Base-by-base conservation (phyloP, 2,329 filamentous ascomycete genomes). In the Purpureocillium takamizusanense region DNA sequence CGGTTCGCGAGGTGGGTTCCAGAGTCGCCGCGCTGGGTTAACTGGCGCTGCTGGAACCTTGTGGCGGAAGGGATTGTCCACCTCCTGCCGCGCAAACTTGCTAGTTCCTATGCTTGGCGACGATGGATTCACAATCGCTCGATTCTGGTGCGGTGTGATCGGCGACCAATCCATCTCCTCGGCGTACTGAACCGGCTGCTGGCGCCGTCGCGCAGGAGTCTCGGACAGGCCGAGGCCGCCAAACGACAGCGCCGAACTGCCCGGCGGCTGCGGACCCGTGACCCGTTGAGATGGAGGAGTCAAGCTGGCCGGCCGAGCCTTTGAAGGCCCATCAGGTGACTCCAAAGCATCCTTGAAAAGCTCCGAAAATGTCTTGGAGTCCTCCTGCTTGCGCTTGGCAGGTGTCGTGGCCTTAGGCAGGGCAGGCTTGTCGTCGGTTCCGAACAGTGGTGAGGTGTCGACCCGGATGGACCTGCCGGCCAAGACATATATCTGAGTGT, bases 101-200 rank as follows among this genome's bases (percentile, higher is more conserved):
- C 63, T 50, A 32, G 65, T 62, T 33, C 63, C 61, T 42, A 58
- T 48, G 37, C 56, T 58, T 31, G 63, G 55, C 13, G 63, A 48
- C 28, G 66, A 56, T 33, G 62, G 56, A 33, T 68, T 59, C 42
- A 65, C 69, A 51, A 79, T 78, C 8, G 72, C 74, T 38, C 73
- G 71, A 42, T 78, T 62, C 35, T 65, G 21, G 21, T 5, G 62
- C n/a, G 70, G 69, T 39, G 65, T 62, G 0, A 76, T 77, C 1
- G 81, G 80, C 3, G 78, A 74, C 78, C 83, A 86, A 51, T 88
- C 84, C 84, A 89, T 88, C 39, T 73, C 72, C 30, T 82, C 74
- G 1, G 63, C 64, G 40, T 70, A 63, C 8, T 64, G 59, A 2
- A 52, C 37, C 16, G 52, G 43, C 16, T 53, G 43, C 28, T 46